These are phyloP conservation scores for Fusarium sacchari DNA, from an alignment of 2,329 filamentous ascomycete genomes.

Conservation along the genomic window DNA sequence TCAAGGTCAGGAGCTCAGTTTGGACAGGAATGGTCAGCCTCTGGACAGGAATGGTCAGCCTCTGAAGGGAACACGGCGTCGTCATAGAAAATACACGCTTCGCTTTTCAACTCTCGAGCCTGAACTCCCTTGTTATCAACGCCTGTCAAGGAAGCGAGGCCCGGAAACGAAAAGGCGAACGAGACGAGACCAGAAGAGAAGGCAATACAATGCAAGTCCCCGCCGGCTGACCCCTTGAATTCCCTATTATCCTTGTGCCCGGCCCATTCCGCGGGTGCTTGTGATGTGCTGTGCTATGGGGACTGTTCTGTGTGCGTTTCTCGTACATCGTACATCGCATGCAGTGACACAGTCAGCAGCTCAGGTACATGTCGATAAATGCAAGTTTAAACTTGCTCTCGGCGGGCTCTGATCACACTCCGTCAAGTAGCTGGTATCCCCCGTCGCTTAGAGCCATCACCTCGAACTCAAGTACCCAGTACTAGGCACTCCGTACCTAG, in stretches of 20 bases:
- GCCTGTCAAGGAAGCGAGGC: conserved; percentile 12
- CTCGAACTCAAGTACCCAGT: conserved; percentile 7
- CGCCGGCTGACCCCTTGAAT: conserved; percentile 31
- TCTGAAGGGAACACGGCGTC: neutral
- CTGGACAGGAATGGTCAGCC: neutral
- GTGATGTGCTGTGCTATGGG: neutral
- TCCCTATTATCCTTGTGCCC: conserved; percentile 18
- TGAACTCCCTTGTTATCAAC: neutral
- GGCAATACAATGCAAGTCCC: conserved; percentile 20
- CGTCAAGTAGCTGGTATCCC: conserved; percentile 2
- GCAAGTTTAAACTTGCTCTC: conserved; percentile 7
- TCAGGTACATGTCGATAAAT: conserved; percentile 22
- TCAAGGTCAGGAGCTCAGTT: neutral
- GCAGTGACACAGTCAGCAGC: conserved; percentile 17
- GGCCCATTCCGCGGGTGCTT: conserved; percentile 18
- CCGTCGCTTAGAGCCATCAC: conserved; percentile 9
- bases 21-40: neutral
- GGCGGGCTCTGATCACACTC: conserved; percentile 8
- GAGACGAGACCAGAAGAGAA: conserved; percentile 25
- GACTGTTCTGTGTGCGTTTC: conserved; percentile 15
- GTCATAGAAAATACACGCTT: conserved; percentile 16
- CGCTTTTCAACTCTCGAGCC: neutral
- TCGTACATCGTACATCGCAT: conserved; percentile 35
- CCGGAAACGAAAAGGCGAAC: conserved; percentile 20
- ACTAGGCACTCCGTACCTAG: neutral